These are phyloP conservation scores for Colletotrichum plurivorum DNA, from an alignment of 2,329 filamentous ascomycete genomes.

Conservation along the genomic window DNA sequence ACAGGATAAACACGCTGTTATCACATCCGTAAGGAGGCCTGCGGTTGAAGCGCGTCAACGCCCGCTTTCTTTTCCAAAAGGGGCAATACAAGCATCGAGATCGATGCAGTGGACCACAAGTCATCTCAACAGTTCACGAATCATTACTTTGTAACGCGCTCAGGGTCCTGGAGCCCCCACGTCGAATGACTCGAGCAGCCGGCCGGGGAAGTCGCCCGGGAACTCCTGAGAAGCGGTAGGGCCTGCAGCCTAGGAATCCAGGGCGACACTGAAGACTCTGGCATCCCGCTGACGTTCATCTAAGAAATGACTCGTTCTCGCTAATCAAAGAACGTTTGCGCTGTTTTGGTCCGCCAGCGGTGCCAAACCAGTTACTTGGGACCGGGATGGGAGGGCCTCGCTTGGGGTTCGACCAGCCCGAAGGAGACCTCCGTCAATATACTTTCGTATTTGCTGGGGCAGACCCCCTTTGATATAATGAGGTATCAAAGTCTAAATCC, in stretches of 20 bases:
- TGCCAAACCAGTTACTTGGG: neutral
- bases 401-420: neutral
- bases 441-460: slow-evolving; percentile 19
- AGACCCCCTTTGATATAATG: neutral
- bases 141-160: slow-evolving; percentile 16
- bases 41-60: neutral
- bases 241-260: neutral
- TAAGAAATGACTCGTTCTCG: slow-evolving; percentile 9
- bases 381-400: neutral
- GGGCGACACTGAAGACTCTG: neutral
- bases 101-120: slow-evolving; percentile 1
- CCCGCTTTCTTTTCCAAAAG: neutral
- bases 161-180: neutral
- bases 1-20: too few species aligned
- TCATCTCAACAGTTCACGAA: slow-evolving; percentile 10
- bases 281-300: neutral
- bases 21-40: neutral
- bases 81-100: neutral
- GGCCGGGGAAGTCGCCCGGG: slow-evolving; percentile 1
- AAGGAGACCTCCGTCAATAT: neutral
- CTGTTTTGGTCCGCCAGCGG: neutral
- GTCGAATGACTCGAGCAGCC: neutral
- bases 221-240: neutral
- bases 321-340: slow-evolving; percentile 1
- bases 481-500: slow-evolving; percentile 15